These are phyloP conservation scores for Calonectria pauciramosa DNA, from an alignment of 2,329 filamentous ascomycete genomes.

Conservation along the genomic window DNA sequence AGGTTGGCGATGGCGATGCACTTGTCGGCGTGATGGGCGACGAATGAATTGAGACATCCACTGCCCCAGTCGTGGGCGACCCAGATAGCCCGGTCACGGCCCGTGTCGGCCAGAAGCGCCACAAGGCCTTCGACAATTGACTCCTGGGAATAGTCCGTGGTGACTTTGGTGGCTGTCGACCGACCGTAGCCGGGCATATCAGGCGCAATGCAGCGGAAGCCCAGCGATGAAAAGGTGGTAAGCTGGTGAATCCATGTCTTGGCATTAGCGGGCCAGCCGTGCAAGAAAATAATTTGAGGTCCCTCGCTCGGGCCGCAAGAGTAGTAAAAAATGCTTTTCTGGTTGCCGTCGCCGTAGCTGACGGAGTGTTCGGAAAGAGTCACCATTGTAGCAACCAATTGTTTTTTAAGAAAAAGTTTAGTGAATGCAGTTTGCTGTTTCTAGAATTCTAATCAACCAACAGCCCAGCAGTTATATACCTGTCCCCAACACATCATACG, in stretches of 20 bases:
- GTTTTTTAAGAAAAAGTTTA: neutral
- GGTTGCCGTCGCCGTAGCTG: neutral
- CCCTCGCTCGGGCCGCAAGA: neutral
- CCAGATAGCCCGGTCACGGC: neutral
- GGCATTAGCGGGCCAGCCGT: constrained; percentile 1
- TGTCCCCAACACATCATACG: neutral
- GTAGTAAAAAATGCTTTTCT: constrained; percentile 1
- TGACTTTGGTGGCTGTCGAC: neutral
- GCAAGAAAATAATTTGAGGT: neutral
- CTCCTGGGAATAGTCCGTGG: neutral
- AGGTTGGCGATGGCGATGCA: neutral
- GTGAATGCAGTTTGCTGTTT: neutral
- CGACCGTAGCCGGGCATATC: neutral
- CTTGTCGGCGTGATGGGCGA: neutral
- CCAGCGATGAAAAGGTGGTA: neutral
- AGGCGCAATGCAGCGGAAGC: neutral
- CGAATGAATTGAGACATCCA: neutral
- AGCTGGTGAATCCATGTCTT: constrained; percentile 5
- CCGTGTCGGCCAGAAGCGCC: neutral
- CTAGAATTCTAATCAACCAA: neutral
- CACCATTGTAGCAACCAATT: neutral
- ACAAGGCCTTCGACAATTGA: neutral
- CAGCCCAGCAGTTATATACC: neutral
- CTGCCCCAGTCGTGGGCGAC: neutral
- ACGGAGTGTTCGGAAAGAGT: neutral